Base-by-base conservation (phyloP, 2,329 filamentous ascomycete species). In the Neospermospora avenae region DNA sequence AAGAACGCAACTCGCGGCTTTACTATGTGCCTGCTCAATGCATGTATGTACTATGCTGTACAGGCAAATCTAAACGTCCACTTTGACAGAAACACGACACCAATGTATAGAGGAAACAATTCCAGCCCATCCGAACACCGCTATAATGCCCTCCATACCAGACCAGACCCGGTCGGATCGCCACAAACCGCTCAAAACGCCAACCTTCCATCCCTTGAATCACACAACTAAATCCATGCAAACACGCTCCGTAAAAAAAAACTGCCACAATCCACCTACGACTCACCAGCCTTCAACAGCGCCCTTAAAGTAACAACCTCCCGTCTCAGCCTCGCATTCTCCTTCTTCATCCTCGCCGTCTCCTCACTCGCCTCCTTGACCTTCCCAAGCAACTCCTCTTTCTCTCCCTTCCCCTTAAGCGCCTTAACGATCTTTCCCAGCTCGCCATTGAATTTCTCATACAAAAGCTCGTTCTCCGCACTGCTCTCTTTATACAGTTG, bases 401-500 rank as follows among this genome's bases (percentile, higher is more conserved):
- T 89, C 11, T 90, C 91, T 44, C 91, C 88, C 52, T 89, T 88
- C 3, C 85, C 84, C 66, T 87, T 88, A 51, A 95, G 81, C 42
- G 88, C 90, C 73, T 85, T 88, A 45, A 92, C 81, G 62, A 97
- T 90, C 77, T 89, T 91, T 68, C 85, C 88, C 51, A 98, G 77
- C 76, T 97, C 93, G n/a, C 86, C 84, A 70, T 97, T 96, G 78
- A 97, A 96, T 62, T 87, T 88, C 66, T 93, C 89, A 74, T 97
- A 97, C 58, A 98, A 80, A 31, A 93, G 84, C 76, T 97, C 93
- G 69, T 97, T 98, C 78, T 98, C 93, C 0, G 91, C 90, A 68
- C 87, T 91, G 16, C 87, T 84, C 71, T 96, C 91, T 65, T 91
- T 89, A 77, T 96, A 96, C 55, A 96, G 78, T 75, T 96, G 90